A percentile compares a stretch with the other conserved stretches of the same genome.
Conservation (phyloP, 805 yeast species). For the Scheffersomyces amazonensis region DNA sequence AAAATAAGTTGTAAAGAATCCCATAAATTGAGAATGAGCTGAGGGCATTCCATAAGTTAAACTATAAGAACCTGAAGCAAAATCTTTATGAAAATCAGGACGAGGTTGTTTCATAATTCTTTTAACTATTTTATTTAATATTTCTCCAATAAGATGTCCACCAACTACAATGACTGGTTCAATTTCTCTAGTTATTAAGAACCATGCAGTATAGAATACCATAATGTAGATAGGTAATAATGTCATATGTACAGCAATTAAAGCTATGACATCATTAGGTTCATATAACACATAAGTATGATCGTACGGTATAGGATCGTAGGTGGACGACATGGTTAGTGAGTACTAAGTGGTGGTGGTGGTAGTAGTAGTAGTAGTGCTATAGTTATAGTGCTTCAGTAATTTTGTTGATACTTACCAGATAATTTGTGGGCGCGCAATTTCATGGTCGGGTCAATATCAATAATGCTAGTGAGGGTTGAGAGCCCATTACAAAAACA, state of each 20-base stretch:
- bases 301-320: conserved; percentile 63
- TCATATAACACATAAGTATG: conserved; percentile 83
- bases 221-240: conserved; percentile 76
- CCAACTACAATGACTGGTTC: conserved; percentile 81
- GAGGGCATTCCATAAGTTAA: conserved; percentile 94
- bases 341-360: too few species aligned
- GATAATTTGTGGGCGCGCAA: too few species aligned
- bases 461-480: too few species aligned
- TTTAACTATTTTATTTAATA: conserved; percentile 67
- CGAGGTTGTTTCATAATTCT: conserved; percentile 65
- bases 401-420: too few species aligned
- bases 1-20: conserved; percentile 66
- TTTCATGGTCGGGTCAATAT: too few species aligned
- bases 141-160: conserved; percentile 82
- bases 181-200: conserved; percentile 74
- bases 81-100: conserved; percentile 55
- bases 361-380: background rate
- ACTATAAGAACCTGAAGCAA: conserved; percentile 42
- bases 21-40: conserved; percentile 96
- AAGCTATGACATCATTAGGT: conserved; percentile 58
- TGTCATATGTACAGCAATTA: conserved; percentile 67
- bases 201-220: conserved; percentile 81
- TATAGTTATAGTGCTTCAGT: background rate
- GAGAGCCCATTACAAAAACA: too few species aligned
- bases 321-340: too few species aligned